Conservation (phyloP, 257 asterid species). For the Nicotiana knightiana region DNA sequence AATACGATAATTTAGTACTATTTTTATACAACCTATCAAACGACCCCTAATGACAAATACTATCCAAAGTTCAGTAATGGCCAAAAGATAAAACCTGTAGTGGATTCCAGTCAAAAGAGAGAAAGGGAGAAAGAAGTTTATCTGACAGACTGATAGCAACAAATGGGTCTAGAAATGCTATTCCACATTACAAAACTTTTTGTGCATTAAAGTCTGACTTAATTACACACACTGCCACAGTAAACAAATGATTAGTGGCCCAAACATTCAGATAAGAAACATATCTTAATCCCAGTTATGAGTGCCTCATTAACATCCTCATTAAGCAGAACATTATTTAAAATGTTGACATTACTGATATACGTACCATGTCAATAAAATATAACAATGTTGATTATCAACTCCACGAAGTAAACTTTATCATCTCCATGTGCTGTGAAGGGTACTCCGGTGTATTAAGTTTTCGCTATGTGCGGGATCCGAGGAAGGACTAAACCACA, state of each 20-base stretch:
- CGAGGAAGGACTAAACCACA: too few species aligned
- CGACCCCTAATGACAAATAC: too few species aligned
- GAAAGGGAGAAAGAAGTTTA: too few species aligned
- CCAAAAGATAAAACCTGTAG: too few species aligned
- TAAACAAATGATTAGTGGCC: background rate
- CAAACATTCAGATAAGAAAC: conserved; percentile 12
- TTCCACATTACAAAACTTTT: background rate
- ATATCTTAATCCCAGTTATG: conserved; percentile 13
- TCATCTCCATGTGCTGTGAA: background rate
- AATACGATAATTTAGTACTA: too few species aligned
- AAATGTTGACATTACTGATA: background rate
- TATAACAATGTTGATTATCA: background rate
- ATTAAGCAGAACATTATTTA: conserved; percentile 8
- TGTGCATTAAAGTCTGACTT: background rate
- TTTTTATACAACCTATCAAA: too few species aligned
- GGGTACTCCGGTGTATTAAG: too few species aligned
- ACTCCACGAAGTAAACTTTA: conserved; percentile 17
- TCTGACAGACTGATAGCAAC: background rate
- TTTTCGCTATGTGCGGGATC: too few species aligned
- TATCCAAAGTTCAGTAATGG: too few species aligned
- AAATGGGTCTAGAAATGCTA: background rate
- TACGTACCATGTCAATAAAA: conserved; percentile 4
- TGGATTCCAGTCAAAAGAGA: too few species aligned
- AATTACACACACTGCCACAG: background rate
- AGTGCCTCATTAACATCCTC: background rate